Evolutionary conservation across 2,329 filamentous ascomycete genomes (phyloP), one percentile per base, ranked within the genome.

Genomic region (Botryotinia convoluta): DNA sequence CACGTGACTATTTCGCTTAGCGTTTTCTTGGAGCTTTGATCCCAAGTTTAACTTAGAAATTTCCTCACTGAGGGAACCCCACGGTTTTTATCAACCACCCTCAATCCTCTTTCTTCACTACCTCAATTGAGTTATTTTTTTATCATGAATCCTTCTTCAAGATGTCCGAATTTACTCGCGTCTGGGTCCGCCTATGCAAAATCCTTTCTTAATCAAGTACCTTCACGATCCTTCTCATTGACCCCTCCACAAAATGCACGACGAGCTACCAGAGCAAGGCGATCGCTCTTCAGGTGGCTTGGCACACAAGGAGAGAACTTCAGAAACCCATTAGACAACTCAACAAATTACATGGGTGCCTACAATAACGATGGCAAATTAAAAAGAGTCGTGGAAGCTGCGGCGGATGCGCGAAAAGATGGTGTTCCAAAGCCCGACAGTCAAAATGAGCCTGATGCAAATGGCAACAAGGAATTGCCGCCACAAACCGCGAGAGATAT

Each of bases 281-380:
- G 78, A 32, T 63, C 65, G 37, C 71, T 82, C 54, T 80, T 76
- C 57, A 64, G 69, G 65, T 82, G 81, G 81, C 75, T 82, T n/a
- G 59, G 72, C 54, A 71, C 65, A 29, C 73, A 74, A 61, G 81
- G 81, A 69, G 74, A 73, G 59, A 76, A 74, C 37, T 78, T 81
- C 32, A 59, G 72, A 61, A 75, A 80, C 16, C 81, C 81, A 32
- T 67, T 79, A 60, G 69, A 70, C 14, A 76, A 74, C 35, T 78
- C 77, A 8, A 79, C 80, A 12, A 82, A 82, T 63, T 82, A 82
- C 54, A 70, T 82, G 48, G 63, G 72, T 59, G 80, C 80, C 29
- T 81, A 81, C 65, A 76, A 75, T 60, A 45, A n/a, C 1, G n/a
- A 74, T n/a, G 80, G 80, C 29, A 72, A 76, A 64, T 68, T 81